Percentiles rank a stretch among this genome's conserved stretches.
Conservation (phyloP, 177 flowering plant species). For the Telopea speciosissima region DNA sequence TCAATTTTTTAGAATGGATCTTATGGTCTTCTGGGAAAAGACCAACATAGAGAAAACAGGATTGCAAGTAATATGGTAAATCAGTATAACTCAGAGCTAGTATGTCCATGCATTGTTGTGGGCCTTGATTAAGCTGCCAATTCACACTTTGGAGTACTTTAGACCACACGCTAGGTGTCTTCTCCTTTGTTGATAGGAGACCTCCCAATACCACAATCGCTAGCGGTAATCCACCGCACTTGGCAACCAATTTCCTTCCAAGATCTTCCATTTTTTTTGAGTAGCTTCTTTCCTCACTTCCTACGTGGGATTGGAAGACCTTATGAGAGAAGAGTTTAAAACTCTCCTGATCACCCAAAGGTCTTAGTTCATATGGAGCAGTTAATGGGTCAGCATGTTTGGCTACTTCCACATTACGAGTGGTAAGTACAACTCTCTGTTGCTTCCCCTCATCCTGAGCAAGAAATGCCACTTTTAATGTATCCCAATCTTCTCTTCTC, state of each 20-base stretch:
- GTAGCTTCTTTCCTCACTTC: not conserved
- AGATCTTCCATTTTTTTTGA: not conserved
- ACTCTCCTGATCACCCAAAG: not conserved
- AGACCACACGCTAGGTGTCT: not conserved
- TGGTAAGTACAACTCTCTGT: slow-evolving; percentile 3
- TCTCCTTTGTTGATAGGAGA: not conserved
- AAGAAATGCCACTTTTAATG: not conserved
- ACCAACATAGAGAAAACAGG: not conserved
- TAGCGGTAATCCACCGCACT: not conserved
- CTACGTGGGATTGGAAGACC: not conserved
- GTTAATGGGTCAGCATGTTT: not conserved
- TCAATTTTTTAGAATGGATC: not conserved
- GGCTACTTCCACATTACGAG: slow-evolving; percentile 6
- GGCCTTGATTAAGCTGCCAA: not conserved
- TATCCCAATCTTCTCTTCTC: slow-evolving; percentile 11
- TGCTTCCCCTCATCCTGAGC: not conserved
- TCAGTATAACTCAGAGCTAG: not conserved
- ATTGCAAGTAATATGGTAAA: not conserved
- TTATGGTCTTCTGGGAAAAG: not conserved
- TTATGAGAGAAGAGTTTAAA: not conserved
- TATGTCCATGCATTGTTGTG: not conserved
- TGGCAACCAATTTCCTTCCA: not conserved
- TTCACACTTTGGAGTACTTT: not conserved
- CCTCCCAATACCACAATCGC: not conserved
- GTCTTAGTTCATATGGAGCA: not conserved